Evolutionary conservation across 2,329 filamentous ascomycete genomes (phyloP).

Genomic region (Colletotrichum echinochloae): DNA sequence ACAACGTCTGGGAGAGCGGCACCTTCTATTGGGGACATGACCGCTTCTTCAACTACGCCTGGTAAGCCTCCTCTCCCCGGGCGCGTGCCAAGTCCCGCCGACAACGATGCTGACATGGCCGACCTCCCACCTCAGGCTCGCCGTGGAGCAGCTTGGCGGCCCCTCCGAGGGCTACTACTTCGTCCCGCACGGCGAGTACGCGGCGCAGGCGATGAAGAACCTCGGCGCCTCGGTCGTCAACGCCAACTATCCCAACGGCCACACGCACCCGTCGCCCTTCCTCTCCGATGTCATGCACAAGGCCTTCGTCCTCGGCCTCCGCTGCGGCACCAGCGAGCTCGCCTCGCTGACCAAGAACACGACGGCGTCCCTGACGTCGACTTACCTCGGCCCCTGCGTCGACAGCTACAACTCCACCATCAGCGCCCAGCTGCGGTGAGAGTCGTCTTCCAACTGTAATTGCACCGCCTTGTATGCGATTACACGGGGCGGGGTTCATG

Average conservation of each 20-base stretch:
- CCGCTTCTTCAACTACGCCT: conserved; percentile 68
- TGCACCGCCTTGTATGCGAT: neutral
- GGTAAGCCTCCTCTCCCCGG: conserved; percentile 48
- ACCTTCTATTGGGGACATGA: conserved; percentile 59
- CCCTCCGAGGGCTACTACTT: conserved; percentile 60
- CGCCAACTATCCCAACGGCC: conserved; percentile 67
- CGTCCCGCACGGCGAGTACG: conserved; percentile 71
- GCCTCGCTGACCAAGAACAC: conserved; percentile 48
- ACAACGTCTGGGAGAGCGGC: conserved; percentile 71
- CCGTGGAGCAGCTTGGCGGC: conserved; percentile 52
- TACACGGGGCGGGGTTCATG: conserved; percentile 17
- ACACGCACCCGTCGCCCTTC: conserved; percentile 70
- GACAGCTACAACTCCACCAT: conserved; percentile 40
- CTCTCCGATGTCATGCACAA: conserved; percentile 68
- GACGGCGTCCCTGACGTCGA: conserved; percentile 47
- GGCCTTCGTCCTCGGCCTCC: conserved; percentile 67
- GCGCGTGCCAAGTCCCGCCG: too few relatives aligned
- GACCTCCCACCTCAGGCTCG: conserved; percentile 43
- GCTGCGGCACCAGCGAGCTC: conserved; percentile 60
- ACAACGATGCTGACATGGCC: neutral
- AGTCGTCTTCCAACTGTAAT: neutral
- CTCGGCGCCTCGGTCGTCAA: conserved; percentile 64
- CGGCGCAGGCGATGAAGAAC: conserved; percentile 63
- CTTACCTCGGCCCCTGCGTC: conserved; percentile 48
- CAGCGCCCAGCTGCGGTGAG: conserved; percentile 34